Percentiles rank a stretch among this genome's conserved stretches.
These are phyloP conservation scores for Talinum fruticosum DNA, from an alignment of 148 eudicot genomes.

Conservation along the genomic window DNA sequence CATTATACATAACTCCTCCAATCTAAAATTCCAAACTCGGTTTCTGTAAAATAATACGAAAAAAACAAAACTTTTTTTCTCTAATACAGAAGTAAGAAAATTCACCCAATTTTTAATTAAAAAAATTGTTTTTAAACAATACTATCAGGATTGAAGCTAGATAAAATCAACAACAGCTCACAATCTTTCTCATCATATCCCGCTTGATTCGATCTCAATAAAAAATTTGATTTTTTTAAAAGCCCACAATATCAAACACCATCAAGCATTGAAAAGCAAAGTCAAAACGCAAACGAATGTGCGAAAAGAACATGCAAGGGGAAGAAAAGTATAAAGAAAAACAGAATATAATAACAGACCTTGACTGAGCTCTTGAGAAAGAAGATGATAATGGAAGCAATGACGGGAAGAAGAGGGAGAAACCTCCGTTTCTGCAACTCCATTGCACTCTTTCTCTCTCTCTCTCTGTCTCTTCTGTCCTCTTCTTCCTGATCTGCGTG, in stretches of 20 bases:
- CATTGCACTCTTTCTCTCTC: slow-evolving; percentile 35
- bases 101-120: too few relatives aligned
- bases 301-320: not conserved
- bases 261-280: not conserved
- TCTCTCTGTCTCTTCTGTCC: not conserved
- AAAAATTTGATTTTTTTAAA: not conserved
- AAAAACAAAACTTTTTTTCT: not conserved
- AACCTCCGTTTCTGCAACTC: slow-evolving; percentile 47
- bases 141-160: not conserved
- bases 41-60: not conserved
- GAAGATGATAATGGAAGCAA: slow-evolving; percentile 48
- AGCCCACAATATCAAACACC: not conserved
- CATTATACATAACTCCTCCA: too few relatives aligned
- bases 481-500: not conserved
- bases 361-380: slow-evolving; percentile 39
- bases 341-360: slow-evolving; percentile 31
- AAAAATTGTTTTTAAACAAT: too few relatives aligned
- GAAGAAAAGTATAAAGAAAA: not conserved
- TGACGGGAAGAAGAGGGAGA: slow-evolving; percentile 43
- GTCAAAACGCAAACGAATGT: not conserved
- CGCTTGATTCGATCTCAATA: not conserved
- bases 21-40: not conserved
- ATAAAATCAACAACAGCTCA: not conserved
- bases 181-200: not conserved
- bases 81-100: not conserved